A percentile compares a stretch with the other conserved stretches of the same genome.
These are phyloP conservation scores for Mayamaea pseudoterrestris DNA, from an alignment of 108 stramenopile genomes.

Conservation along the genomic window DNA sequence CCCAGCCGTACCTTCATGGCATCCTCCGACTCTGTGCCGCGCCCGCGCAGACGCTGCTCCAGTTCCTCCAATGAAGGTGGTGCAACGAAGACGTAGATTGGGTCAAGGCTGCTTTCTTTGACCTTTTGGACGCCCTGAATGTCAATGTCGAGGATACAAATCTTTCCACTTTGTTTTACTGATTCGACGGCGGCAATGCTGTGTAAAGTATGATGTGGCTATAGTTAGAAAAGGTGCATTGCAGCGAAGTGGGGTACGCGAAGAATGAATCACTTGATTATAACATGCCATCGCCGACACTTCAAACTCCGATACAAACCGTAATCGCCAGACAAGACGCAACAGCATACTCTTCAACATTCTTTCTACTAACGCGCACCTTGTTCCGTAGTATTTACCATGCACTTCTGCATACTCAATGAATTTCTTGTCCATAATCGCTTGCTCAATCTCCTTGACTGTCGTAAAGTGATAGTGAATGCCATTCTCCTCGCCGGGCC, in stretches of 20 bases:
- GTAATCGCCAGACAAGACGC: not conserved
- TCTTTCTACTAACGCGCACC: constrained; percentile 6
- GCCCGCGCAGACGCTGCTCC: constrained; percentile 73
- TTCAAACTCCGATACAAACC: not conserved
- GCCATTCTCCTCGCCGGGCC: constrained; percentile 75
- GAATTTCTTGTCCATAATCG: constrained; percentile 64
- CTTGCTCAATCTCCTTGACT: constrained; percentile 69
- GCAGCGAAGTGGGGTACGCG: not conserved
- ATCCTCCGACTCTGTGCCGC: constrained; percentile 88
- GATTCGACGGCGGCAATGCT: constrained; percentile 65
- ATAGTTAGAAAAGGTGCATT: not conserved
- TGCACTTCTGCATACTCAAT: constrained; percentile 90
- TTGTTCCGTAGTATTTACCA: constrained; percentile 92
- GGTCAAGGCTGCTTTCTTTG: constrained; percentile 32
- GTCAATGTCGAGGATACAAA: constrained; percentile 95
- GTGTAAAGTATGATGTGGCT: not conserved
- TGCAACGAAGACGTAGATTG: constrained; percentile 74
- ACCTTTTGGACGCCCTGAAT: constrained; percentile 67
- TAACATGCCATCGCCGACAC: not conserved
- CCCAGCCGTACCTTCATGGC: constrained; percentile 55
- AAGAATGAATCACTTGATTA: not conserved
- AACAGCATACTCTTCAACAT: not conserved
- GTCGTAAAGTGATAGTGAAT: constrained; percentile 88
- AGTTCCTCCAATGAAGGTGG: constrained; percentile 87
- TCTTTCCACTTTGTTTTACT: constrained; percentile 65